A percentile compares a stretch with the other conserved stretches of the same genome.
phyloP scores from a whole-genome alignment of 768 basidiomycete genomes.

The Auricularia sp. region DNA sequence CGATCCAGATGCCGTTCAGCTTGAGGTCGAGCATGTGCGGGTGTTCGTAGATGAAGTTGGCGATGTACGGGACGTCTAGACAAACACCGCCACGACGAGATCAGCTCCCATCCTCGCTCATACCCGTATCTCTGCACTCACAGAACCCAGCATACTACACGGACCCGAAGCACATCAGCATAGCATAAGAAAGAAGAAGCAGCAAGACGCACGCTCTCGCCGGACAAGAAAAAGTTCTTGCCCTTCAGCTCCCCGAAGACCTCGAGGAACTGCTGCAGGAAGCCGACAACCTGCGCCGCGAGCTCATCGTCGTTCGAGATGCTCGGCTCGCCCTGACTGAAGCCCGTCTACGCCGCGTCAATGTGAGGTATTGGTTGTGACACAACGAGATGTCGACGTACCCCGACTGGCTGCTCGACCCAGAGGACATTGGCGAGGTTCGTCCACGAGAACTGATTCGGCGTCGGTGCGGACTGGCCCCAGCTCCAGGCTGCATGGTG shows the following conservation, averaged over 20 bases:
- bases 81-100: neutral
- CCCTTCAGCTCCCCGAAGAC: slow-evolving; percentile 15
- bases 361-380: neutral
- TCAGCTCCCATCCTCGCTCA: no score
- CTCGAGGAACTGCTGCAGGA: slow-evolving; percentile 13
- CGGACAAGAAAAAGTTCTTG: slow-evolving; percentile 14
- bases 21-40: slow-evolving; percentile 12
- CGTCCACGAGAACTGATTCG: slow-evolving; percentile 12
- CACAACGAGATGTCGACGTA: slow-evolving; percentile 6
- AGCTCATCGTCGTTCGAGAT: slow-evolving; percentile 13
- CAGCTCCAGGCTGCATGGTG: slow-evolving; percentile 8
- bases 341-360: slow-evolving; percentile 6
- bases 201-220: slow-evolving; percentile 13
- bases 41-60: slow-evolving; percentile 17
- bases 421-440: slow-evolving; percentile 13
- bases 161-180: neutral
- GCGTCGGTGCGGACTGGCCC: slow-evolving; percentile 10
- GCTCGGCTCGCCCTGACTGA: slow-evolving; percentile 6
- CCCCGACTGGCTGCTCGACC: slow-evolving; percentile 17
- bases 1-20: slow-evolving; percentile 16
- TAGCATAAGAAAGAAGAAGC: neutral
- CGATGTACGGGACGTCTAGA: slow-evolving; percentile 14
- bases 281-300: slow-evolving; percentile 14
- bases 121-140: slow-evolving; percentile 9
- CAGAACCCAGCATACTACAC: slow-evolving; percentile 24